A percentile compares a stretch with the other conserved stretches of the same genome.
Conservation (phyloP, 2,329 filamentous ascomycete species). For the Ascochyta viciae-villosae region DNA sequence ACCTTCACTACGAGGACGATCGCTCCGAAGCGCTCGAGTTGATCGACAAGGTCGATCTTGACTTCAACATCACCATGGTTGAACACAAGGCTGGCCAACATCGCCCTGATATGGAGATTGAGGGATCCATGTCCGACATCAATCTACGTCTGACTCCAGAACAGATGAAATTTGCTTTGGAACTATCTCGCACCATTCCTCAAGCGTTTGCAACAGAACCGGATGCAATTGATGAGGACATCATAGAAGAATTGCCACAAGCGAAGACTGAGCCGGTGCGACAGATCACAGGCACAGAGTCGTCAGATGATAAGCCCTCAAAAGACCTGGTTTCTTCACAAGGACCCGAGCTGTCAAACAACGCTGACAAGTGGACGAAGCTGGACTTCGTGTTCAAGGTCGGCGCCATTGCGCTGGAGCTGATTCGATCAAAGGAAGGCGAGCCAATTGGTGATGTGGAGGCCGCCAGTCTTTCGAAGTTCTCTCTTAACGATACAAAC, state of each 20-base stretch:
- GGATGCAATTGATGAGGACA: conserved; percentile 73
- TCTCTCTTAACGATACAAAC: conserved; percentile 91
- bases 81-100: conserved; percentile 81
- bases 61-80: conserved; percentile 89
- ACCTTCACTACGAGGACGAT: conserved; percentile 79
- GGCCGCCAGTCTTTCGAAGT: conserved; percentile 85
- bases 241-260: conserved; percentile 73
- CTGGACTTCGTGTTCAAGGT: conserved; percentile 91
- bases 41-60: conserved; percentile 95
- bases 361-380: conserved; percentile 83
- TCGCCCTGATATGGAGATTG: conserved; percentile 88
- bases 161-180: conserved; percentile 87
- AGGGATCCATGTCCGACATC: conserved; percentile 90
- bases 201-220: conserved; percentile 80
- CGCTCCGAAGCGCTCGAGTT: conserved; percentile 87
- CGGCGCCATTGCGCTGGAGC: conserved; percentile 84
- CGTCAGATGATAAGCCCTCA: conserved; percentile 48
- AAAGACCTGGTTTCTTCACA: conserved; percentile 57
- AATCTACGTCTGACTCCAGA: conserved; percentile 89
- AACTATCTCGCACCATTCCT: conserved; percentile 86
- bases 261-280: conserved; percentile 60
- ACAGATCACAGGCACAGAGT: conserved; percentile 51
- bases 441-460: conserved; percentile 81
- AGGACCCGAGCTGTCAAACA: conserved; percentile 72
- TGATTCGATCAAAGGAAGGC: conserved; percentile 78